A percentile compares a stretch with the other conserved stretches of the same genome.
phyloP scores from a whole-genome alignment of 441 rosid genomes.

The Dalechampia spathulata region DNA sequence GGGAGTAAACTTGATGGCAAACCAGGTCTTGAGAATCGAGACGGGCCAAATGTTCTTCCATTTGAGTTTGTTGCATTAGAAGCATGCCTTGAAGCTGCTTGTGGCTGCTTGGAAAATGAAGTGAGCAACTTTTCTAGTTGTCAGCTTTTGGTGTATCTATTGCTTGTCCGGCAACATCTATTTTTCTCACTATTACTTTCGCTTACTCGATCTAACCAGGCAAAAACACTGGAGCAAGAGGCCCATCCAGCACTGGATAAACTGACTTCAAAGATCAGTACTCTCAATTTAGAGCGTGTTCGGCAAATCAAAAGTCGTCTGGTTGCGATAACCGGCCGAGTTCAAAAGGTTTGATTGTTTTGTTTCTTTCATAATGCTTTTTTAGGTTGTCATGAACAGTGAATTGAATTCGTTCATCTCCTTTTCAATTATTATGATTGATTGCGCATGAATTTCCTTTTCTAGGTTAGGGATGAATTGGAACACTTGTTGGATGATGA shows the following conservation, averaged over 20 bases:
- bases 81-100: constrained; percentile 88
- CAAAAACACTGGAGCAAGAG: constrained; percentile 70
- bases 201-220: too few relatives aligned
- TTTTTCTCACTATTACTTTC: too few relatives aligned
- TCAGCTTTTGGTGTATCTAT: too few relatives aligned
- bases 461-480: too few relatives aligned
- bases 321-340: constrained; percentile 89
- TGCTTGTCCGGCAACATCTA: too few relatives aligned
- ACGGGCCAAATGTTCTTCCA: constrained; percentile 66
- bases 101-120: constrained; percentile 79
- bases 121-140: too few relatives aligned
- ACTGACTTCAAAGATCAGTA: constrained; percentile 89
- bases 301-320: constrained; percentile 85
- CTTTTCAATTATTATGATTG: too few relatives aligned
- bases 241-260: constrained; percentile 87
- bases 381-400: too few relatives aligned
- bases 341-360: constrained; percentile 61
- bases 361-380: too few relatives aligned
- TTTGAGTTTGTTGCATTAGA: constrained; percentile 85
- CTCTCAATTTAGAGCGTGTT: constrained; percentile 83
- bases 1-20: constrained; percentile 45
- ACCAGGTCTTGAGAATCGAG: constrained; percentile 52
- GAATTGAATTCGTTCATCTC: too few relatives aligned
- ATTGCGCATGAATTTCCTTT: too few relatives aligned
- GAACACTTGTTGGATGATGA: too few relatives aligned